Conservation (phyloP, 2,329 filamentous ascomycete species). For the Aureobasidium sp. region DNA sequence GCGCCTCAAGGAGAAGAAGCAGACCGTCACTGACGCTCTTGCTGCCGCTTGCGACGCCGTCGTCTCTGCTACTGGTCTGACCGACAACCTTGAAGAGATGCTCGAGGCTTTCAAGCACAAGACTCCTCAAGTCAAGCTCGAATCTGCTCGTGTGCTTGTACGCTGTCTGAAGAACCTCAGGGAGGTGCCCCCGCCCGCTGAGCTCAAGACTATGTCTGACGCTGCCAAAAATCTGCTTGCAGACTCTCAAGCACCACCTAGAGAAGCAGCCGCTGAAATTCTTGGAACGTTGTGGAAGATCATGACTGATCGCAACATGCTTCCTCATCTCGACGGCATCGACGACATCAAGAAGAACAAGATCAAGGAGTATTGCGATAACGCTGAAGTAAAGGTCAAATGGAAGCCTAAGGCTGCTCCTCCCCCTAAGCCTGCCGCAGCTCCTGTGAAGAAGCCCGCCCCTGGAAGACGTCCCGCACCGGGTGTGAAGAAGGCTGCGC, state of each 20-base stretch:
- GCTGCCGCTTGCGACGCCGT: slow-evolving; percentile 72
- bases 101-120: slow-evolving; percentile 80
- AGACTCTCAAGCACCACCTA: slow-evolving; percentile 76
- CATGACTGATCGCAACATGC: slow-evolving; percentile 93
- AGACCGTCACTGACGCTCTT: slow-evolving; percentile 76
- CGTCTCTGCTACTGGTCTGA: slow-evolving; percentile 57
- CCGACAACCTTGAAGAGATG: slow-evolving; percentile 88
- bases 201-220: slow-evolving; percentile 81
- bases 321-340: slow-evolving; percentile 77
- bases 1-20: slow-evolving; percentile 95
- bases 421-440: slow-evolving; percentile 49
- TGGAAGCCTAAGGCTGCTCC: slow-evolving; percentile 77
- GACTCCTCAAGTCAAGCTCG: slow-evolving; percentile 95
- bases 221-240: slow-evolving; percentile 79
- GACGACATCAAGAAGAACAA: slow-evolving; percentile 95
- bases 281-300: slow-evolving; percentile 98
- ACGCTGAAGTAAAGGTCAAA: slow-evolving; percentile 77
- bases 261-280: slow-evolving; percentile 84
- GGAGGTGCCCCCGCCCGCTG: slow-evolving; percentile 73
- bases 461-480: slow-evolving; percentile 36
- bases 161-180: slow-evolving; percentile 75
- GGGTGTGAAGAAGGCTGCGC: slow-evolving; percentile 39
- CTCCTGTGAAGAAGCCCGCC: slow-evolving; percentile 45
- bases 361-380: slow-evolving; percentile 84
- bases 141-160: slow-evolving; percentile 87